A percentile compares a stretch with the other conserved stretches of the same genome.
Conservation (phyloP, 2,329 filamentous ascomycete species). For the Pseudogymnoascus sp. region DNA sequence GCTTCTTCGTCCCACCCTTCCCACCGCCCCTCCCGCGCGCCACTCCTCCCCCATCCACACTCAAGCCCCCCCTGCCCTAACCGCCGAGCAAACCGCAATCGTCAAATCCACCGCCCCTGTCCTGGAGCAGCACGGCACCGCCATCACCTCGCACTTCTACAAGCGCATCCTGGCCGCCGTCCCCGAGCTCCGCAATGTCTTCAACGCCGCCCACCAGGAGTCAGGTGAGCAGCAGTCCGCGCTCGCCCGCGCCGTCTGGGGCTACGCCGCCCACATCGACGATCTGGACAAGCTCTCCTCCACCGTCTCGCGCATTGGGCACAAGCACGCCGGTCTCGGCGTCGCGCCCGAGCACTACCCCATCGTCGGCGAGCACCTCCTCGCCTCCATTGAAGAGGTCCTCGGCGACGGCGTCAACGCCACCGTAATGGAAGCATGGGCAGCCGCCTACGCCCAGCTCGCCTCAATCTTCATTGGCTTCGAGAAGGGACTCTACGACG, state of each 20-base stretch:
- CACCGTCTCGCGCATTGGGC: conserved; percentile 59
- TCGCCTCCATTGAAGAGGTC: conserved; percentile 60
- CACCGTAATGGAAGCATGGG: conserved; percentile 62
- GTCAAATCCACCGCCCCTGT: conserved; percentile 72
- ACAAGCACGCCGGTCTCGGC: conserved; percentile 67
- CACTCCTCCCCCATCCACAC: not conserved
- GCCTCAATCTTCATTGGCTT: conserved; percentile 61
- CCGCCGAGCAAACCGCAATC: conserved; percentile 54
- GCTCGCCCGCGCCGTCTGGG: conserved; percentile 59
- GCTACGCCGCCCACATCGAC: conserved; percentile 66
- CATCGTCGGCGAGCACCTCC: conserved; percentile 59
- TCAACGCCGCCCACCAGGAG: conserved; percentile 60
- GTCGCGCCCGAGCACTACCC: conserved; percentile 60
- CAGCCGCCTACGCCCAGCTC: conserved; percentile 60
- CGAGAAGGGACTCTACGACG: conserved; percentile 54
- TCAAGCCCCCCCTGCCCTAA: conserved; percentile 22
- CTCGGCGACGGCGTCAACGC: conserved; percentile 59
- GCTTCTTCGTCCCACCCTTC: not conserved
- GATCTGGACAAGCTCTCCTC: conserved; percentile 51
- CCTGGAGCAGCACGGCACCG: conserved; percentile 56
- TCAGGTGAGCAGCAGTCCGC: conserved; percentile 61
- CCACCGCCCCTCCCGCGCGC: not conserved
- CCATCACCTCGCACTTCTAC: conserved; percentile 68
- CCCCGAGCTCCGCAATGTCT: conserved; percentile 58
- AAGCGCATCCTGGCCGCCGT: conserved; percentile 54